Evolutionary conservation across 768 basidiomycete genomes (phyloP), one percentile per base, ranked within the genome.

Genomic region (Suillus cothurnatus): DNA sequence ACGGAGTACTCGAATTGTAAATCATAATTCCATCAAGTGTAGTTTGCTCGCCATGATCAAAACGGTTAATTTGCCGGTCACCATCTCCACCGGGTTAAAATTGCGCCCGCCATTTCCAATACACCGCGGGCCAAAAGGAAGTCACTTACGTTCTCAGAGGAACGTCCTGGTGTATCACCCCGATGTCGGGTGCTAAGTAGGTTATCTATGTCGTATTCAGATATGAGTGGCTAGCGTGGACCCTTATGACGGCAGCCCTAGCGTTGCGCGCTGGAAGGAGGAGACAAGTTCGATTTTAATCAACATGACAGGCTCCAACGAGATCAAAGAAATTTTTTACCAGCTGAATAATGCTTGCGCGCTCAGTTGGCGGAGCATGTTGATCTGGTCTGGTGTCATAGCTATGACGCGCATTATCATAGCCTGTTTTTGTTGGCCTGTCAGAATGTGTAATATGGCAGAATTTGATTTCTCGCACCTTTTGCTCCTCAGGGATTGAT

Each of bases 341-440:
- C 72, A 97, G 81, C 78, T 95, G 92, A 70, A 94, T 85, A 69
- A 95, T 89, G 39, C 87, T 92, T 14, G 86, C 83, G 32, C 91
- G 83, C 70, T 96, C 94, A 6, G 82, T 77, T 1, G 89, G 87
- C 12, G 93, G 41, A 97, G 77, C 67, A 81, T 80, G 59, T 88
- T 86, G 64, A 97, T 89, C 74, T 97, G 93, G 45, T 93, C 94
- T 2, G 89, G 87, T 1, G 92, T 91, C 88, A 98, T 91, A 41
- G 85, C 80, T 63, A 95, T 71, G 3, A 96, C 89, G 61, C 89
- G 89, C 79, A 92, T 83, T 43, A 96, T 87, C 77, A 94, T 86
- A 45, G 85, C 85, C 90, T 89, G 66, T 15, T 65, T 59, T 57
- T 59, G n/a, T 39, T 19, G 3, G 21, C 11, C 39, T 26, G 26